Percentiles rank a stretch among this genome's conserved stretches.
These are phyloP conservation scores for Calonectria fujianensis DNA, from an alignment of 2,329 filamentous ascomycete species.

Conservation along the genomic window DNA sequence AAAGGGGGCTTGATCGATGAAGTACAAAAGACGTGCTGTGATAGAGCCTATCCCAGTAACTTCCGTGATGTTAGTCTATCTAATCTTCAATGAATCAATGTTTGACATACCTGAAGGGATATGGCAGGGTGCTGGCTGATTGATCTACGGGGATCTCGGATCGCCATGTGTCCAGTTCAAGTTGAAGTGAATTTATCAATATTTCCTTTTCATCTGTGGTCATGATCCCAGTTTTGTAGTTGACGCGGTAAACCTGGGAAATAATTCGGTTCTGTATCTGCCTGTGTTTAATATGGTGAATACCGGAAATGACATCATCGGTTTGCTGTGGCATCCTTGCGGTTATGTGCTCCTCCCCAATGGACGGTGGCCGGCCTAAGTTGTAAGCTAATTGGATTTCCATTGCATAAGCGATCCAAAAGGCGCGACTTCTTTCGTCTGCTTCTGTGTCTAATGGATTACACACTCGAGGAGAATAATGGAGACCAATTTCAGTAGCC, in stretches of 20 bases:
- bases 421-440: slow-evolving; percentile 15
- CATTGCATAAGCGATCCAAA: slow-evolving; percentile 38
- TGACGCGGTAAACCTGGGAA: neutral
- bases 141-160: neutral
- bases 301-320: neutral
- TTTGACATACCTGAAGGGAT: neutral
- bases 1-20: slow-evolving; percentile 38
- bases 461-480: neutral
- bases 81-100: neutral
- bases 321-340: slow-evolving; percentile 9
- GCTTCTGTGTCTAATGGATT: neutral
- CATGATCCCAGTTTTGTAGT: neutral
- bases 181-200: slow-evolving; percentile 5
- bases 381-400: slow-evolving; percentile 38
- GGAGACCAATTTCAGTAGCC: slow-evolving; percentile 25
- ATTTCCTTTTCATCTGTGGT: neutral
- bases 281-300: slow-evolving; percentile 25
- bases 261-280: slow-evolving; percentile 24
- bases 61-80: neutral
- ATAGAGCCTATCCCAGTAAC: slow-evolving; percentile 40
- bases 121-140: neutral
- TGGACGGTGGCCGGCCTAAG: slow-evolving; percentile 36
- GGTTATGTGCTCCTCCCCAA: slow-evolving; percentile 35
- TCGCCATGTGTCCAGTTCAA: slow-evolving; percentile 22
- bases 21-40: slow-evolving; percentile 36